These are phyloP conservation scores for Juncus effusus DNA, from an alignment of 176 grass and related monocot genomes.

Conservation along the genomic window DNA sequence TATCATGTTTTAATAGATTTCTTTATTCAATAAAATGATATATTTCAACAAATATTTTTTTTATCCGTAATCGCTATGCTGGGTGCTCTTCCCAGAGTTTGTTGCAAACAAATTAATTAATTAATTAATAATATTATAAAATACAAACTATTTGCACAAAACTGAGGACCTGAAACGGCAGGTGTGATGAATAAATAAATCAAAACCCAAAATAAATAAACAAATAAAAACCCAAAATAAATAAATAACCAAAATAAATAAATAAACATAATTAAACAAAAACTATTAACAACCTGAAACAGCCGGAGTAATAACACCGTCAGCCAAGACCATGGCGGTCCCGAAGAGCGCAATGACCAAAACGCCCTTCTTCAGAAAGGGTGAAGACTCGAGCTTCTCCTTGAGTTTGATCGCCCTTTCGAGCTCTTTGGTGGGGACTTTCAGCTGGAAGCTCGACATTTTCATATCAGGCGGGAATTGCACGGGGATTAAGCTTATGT, in stretches of 20 bases:
- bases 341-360: constrained; percentile 82
- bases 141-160: no score
- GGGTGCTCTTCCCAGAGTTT: no score
- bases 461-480: constrained; percentile 71
- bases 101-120: no score
- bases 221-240: background rate
- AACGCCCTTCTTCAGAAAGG: constrained; percentile 61
- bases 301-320: constrained; percentile 93
- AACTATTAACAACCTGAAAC: constrained; percentile 71
- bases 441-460: constrained; percentile 76
- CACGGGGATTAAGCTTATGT: constrained; percentile 75
- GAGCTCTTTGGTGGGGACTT: constrained; percentile 59
- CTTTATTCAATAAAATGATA: no score
- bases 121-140: no score
- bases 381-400: constrained; percentile 74
- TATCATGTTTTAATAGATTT: no score
- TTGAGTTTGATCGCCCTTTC: constrained; percentile 91
- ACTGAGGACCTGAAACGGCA: no score
- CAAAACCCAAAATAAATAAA: background rate
- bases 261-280: background rate
- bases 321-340: constrained; percentile 90
- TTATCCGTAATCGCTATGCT: no score
- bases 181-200: background rate
- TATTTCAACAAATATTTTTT: no score
- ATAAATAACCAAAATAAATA: no score